Conservation (phyloP, 371 early-diverging fungal genomes). For the Lichtheimia ramosa region DNA sequence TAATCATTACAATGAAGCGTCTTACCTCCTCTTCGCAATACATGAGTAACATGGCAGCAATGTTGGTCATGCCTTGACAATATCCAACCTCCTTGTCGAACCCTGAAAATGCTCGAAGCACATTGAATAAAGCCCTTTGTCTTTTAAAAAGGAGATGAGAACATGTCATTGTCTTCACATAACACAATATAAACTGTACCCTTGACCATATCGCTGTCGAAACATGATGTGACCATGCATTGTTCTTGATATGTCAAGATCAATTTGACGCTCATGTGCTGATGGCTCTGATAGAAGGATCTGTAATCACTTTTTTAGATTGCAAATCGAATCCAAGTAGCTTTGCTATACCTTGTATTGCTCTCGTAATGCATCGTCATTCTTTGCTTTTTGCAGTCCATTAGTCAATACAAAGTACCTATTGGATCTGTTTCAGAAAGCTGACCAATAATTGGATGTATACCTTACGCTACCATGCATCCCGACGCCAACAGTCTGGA, state of each 20-base stretch:
- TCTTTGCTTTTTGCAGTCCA: conserved; percentile 16
- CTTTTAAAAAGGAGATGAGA: conserved; percentile 22
- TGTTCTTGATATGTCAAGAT: conserved; percentile 66
- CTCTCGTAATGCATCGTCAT: conserved; percentile 16
- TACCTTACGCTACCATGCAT: conserved; percentile 50
- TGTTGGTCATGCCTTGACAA: conserved; percentile 93
- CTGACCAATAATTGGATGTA: too few relatives aligned
- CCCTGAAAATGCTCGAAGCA: conserved; percentile 85
- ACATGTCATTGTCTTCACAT: neutral
- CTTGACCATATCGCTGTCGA: conserved; percentile 61
- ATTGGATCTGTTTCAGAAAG: neutral
- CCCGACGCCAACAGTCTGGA: conserved; percentile 66
- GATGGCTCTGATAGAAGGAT: conserved; percentile 27
- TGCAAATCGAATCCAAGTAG: neutral
- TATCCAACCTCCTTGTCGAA: conserved; percentile 90
- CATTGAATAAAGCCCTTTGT: conserved; percentile 74
- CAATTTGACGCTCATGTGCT: conserved; percentile 63
- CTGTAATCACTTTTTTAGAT: conserved; percentile 4
- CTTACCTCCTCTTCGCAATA: conserved; percentile 89
- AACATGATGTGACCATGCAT: conserved; percentile 69
- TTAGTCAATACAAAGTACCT: conserved; percentile 45
- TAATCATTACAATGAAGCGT: neutral
- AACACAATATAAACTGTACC: conserved; percentile 32
- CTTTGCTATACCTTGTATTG: conserved; percentile 22
- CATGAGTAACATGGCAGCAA: conserved; percentile 86